Base-by-base conservation (phyloP, 2,329 filamentous ascomycete genomes). In the Cladosporium sp. region DNA sequence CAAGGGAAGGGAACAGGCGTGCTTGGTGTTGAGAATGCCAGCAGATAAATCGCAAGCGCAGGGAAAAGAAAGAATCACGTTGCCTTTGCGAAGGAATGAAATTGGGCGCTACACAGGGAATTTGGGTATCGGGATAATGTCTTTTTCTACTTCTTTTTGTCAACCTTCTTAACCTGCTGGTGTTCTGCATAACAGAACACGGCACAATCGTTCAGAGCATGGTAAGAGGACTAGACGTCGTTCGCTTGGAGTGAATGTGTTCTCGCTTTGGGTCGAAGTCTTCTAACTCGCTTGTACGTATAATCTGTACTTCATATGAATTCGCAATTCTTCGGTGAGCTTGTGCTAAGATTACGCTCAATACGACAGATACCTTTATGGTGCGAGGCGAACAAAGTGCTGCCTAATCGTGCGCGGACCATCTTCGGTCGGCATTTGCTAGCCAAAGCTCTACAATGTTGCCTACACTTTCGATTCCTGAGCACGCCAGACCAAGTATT, bases 1-100 rank as follows among this genome's bases (percentile, higher is more conserved):
- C 76, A 78, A 40, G 76, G 76, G 34, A 72, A 74, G 59, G 72
- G 74, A 28, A 75, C 73, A 12, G 76, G 75, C 53, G 74, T 78
- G 52, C 66, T 79, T 37, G 74, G 75, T 6, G 70, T 78, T 40
- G 76, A 78, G 61, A 77, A 57, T 17, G 34, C 45, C 8, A 51
- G 52, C 39, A 57, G 54, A 15, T 50, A 28, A 24, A 22, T 20
- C 12, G 45, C 9, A 48, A 35, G 8, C n/a, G 13, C 22, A 32
- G 4, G 19, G 35, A 24, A 17, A 25, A 37, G 22, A 25, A 49
- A 28, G 15, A 25, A 45, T 32, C 12, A 45, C 17, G 42, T 19
- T 17, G 42, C 42, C 42, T 45, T 28, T 45, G 42, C 42, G 42
- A 45, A 45, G 42, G 42, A 28, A 28, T 45, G 42, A 40, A 40